Evolutionary conservation across 495 filamentous ascomycete species (phyloP), one percentile per base, ranked within the genome.

Genomic region (Neurospora sp.): DNA sequence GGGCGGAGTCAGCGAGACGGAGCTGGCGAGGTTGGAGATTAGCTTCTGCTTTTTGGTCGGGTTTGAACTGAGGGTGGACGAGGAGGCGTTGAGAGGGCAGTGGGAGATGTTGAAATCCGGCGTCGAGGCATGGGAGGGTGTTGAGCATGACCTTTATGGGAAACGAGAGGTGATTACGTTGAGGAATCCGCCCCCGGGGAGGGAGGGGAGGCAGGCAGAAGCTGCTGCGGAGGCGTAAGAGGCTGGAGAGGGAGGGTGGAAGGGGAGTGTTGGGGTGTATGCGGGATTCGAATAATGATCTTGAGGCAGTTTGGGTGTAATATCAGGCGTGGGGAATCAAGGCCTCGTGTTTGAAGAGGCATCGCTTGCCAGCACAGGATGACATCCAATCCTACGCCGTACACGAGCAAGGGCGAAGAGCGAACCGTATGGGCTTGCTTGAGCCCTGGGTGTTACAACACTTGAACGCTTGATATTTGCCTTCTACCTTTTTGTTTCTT

Each of bases 21-120:
- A 98, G 81, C 85, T 99, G 34, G 91, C 89, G 31, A 86, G 90
- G 74, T 82, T 99, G 13, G 95, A 98, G 85, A 92, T 98, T 73
- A 94, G 91, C 78, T 96, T 97, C 78, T 97, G 93, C 81, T 96
- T 94, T 78, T 76, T 96, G 73, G 90, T 88, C 17, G 89, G 93
- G 66, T 97, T 97, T 78, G 92, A 94, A 74, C 83, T 97, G 66
- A 89, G 90, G 28, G 92, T 95, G 13, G 87, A 88, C 77, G 84
- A 86, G 73, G 86, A 90, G 70, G 86, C 85, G 78, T 82, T 97
- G 54, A 81, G 87, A 54, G 76, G 78, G 24, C 89, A 90, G 59
- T 86, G 86, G 85, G 82, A 85, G 62, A 78, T 82, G 70, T 62
- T 89, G 54, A 83, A 80, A 73, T 75, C 82, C 62, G 82, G 82